Base-by-base conservation (phyloP, 371 early-diverging fungal species). In the Gilbertella persicaria region DNA sequence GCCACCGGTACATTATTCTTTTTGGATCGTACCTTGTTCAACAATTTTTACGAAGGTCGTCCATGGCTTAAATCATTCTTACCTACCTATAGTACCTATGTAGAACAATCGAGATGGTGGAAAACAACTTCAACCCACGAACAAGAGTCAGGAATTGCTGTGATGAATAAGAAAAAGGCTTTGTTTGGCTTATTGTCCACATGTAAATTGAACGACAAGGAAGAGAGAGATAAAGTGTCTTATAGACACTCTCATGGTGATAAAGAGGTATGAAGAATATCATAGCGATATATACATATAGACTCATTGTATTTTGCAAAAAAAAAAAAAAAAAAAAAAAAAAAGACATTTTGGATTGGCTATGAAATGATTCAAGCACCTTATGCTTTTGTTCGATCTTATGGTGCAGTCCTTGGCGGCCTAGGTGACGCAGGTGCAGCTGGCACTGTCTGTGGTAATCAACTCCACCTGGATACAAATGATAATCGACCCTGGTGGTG, bases 141-240 rank as follows among this genome's bases (percentile, higher is more conserved):
- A 52, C 79, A 78, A 67, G 86, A 87, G 40, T 86, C 87, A 6
- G 84, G 86, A 17, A 77, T 82, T 6, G 83, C 83, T 0, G 69
- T 83, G 19, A 76, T 86, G 45, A 64, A 85, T 58, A 87, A 86
- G 45, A 55, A 35, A n/a, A 71, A 70, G 8, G 66, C 73, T 0
- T 52, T 87, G 38, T 33, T 72, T 17, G 87, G 87, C 1, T 43
- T 87, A 4, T 35, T 86, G 26, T 71, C 80, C 0, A 73, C 68
- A 1, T 84, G 84, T 56, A 79, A 79, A 55, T 63, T 87, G 62
- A 87, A 87, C 50, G 79, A 74, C 49, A 53, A 62, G 14, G 46
- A 56, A 20, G 83, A 80, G 37, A 66, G 85, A 13, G 66, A 78
- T 44, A 47, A 71, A 10, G 62, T 72, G 16, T 73, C 69, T 3